Conservation (phyloP, 805 yeast species). For the Pachysolen tannophilus region DNA sequence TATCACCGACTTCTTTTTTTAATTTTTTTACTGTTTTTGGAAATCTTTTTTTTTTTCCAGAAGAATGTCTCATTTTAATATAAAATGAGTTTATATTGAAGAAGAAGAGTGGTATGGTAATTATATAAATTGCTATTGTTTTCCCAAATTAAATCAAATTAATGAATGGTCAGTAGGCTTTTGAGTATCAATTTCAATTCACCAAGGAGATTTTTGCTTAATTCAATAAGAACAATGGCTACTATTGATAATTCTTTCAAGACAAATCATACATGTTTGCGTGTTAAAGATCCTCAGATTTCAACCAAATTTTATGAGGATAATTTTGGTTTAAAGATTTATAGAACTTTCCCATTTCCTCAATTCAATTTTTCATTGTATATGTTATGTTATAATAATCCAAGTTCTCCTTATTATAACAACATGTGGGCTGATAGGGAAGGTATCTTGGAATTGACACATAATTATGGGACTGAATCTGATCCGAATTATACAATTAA, state of each 20-base stretch:
- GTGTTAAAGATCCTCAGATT: constrained; percentile 73
- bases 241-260: constrained; percentile 27
- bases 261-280: constrained; percentile 67
- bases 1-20: no score
- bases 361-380: constrained; percentile 57
- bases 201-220: no score
- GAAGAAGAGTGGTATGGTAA: no score
- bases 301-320: constrained; percentile 68
- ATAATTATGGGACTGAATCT: constrained; percentile 65
- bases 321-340: constrained; percentile 63
- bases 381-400: constrained; percentile 52
- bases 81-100: no score
- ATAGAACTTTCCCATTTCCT: constrained; percentile 44
- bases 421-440: constrained; percentile 30
- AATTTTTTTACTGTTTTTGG: no score
- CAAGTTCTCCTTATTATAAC: constrained; percentile 28
- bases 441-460: constrained; percentile 82
- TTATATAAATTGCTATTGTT: no score
- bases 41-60: no score
- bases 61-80: no score
- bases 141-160: no score
- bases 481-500: constrained; percentile 49
- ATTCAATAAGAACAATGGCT: neutral
- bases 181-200: no score
- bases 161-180: no score